Evolutionary conservation across 257 asterid genomes (phyloP), one percentile per base, ranked within the genome.

Genomic region (Rauvolfia tetraphylla): DNA sequence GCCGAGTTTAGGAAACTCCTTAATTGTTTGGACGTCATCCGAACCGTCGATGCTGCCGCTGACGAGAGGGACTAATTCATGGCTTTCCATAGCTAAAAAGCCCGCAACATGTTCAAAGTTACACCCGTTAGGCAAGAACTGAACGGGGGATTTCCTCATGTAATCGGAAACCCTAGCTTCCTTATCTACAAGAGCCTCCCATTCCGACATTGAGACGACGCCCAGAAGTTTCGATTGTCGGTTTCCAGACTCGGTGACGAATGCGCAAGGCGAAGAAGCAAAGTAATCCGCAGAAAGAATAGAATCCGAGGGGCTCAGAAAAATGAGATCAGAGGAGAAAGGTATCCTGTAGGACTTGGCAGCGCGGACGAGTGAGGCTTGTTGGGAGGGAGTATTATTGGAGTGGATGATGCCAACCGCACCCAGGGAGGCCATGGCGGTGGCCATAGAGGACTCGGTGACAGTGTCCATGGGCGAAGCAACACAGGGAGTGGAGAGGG

Each of bases 401-500:
- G 90, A 92, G 72, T 94, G 98, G 31, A 92, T 65, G 41, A 94
- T 79, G 23, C 93, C 93, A 31, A 94, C 81, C 18, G 79, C 98
- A 3, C 98, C 97, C 0, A 94, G 85, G 12, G 97, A 86, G 54
- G 98, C 95, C 98, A 92, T 94, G 74, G 95, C 91, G 1, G 89
- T 84, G 7, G 98, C 95, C 98, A 94, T 94, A 54, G 95, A 89
- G 46, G 97, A 79, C 67, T 94, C 98, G 0, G 97, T 88, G 46
- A 92, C 97, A 31, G 98, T 94, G 76, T 94, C 98, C 98, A 94
- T 92, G 0, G 98, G 98, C 22, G 98, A 94, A 57, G 98, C 83
- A 29, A 94, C 93, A 78, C 97, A 94, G 0, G 98, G 97, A 14
- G 87, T 83, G n/a, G 97, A 87, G 6, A 94, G 88, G 8, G 85